Evolutionary conservation across 2,329 filamentous ascomycete species (phyloP), one percentile per base, ranked within the genome.

Genomic region (Pseudopithomyces chartarum): DNA sequence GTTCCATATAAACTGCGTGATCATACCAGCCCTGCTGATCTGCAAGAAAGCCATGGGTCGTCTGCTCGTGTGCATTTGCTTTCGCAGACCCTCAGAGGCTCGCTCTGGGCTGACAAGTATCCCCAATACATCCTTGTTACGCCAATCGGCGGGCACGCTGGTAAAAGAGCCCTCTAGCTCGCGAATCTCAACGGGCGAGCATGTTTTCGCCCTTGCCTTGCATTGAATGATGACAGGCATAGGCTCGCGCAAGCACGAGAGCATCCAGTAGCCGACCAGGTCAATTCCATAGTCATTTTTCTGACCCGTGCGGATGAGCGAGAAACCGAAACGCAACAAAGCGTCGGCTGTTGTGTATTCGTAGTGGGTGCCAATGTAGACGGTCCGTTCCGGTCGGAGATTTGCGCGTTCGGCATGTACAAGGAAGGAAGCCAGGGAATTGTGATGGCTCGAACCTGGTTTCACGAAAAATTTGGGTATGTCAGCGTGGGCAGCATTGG

Each of bases 111-210:
- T 84, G 22, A 90, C 88, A 52, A 97, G 76, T 15, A 97, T 68
- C 0, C 87, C 93, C 33, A 97, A 73, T 1, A 76, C 74, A 6
- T 90, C 86, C 1, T 80, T 73, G 0, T 84, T 85, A 52, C 86
- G 81, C 90, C 90, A 96, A 0, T 88, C 89, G 0, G 83, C 78
- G 1, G 92, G 92, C 6, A 90, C 90, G 12, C 87, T 87, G 1
- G 82, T 82, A 68, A 95, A 90, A 0, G 91, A 86, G 3, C 94
- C 94, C 69, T 92, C 90, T 2, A 94, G 82, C 76, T 94, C 90
- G n/a, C 90, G 84, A 8, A 91, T 77, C 45, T 86, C 78, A 32
- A 81, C 77, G 0, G 90, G 90, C 12, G 81, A 73, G 44, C 80
- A 76, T 1, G 54, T 53, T 39, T 78, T 77, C 17, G 78, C 71